Evolutionary conservation across 1,284 basidiomycete species (phyloP).

Genomic region (Boletus sp.): DNA sequence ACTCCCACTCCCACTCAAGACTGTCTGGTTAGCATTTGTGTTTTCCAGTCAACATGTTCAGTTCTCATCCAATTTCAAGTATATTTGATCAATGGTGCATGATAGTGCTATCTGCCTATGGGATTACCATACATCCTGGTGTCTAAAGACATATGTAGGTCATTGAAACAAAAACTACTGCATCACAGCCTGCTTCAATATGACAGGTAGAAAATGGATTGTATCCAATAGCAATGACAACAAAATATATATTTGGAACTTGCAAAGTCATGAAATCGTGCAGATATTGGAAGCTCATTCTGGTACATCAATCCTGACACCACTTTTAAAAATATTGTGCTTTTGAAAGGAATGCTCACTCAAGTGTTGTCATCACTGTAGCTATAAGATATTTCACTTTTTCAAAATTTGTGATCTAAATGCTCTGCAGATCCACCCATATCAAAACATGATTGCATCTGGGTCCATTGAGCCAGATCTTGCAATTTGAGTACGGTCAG

Average conservation of each 20-base stretch:
- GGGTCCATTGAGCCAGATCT: slow-evolving; percentile 83
- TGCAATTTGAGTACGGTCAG: slow-evolving; percentile 78
- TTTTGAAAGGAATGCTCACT: slow-evolving; percentile 6
- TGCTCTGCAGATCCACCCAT: slow-evolving; percentile 69
- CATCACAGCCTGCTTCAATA: slow-evolving; percentile 78
- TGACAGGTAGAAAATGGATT: slow-evolving; percentile 87
- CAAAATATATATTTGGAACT: slow-evolving; percentile 89
- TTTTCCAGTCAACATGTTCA: slow-evolving; percentile 74
- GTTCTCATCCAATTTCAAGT: slow-evolving; percentile 95
- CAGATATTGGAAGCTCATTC: slow-evolving; percentile 79
- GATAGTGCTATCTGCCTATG: slow-evolving; percentile 92
- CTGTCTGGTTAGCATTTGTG: background rate
- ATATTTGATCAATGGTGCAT: slow-evolving; percentile 89
- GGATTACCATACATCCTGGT: slow-evolving; percentile 92
- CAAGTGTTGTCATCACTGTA: slow-evolving; percentile 77
- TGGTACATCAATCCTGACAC: slow-evolving; percentile 46
- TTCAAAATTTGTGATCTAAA: slow-evolving; percentile 9
- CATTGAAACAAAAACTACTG: slow-evolving; percentile 83
- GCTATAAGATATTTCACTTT: slow-evolving; percentile 49
- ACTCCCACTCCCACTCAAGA: background rate
- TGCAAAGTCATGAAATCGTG: slow-evolving; percentile 84
- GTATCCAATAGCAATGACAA: slow-evolving; percentile 92
- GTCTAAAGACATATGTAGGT: slow-evolving; percentile 89
- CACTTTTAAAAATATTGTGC: background rate
- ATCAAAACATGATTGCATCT: slow-evolving; percentile 82